Evolutionary conservation across 2,329 filamentous ascomycete genomes (phyloP), one percentile per base, ranked within the genome.

Genomic region (Fusarium chaquense): DNA sequence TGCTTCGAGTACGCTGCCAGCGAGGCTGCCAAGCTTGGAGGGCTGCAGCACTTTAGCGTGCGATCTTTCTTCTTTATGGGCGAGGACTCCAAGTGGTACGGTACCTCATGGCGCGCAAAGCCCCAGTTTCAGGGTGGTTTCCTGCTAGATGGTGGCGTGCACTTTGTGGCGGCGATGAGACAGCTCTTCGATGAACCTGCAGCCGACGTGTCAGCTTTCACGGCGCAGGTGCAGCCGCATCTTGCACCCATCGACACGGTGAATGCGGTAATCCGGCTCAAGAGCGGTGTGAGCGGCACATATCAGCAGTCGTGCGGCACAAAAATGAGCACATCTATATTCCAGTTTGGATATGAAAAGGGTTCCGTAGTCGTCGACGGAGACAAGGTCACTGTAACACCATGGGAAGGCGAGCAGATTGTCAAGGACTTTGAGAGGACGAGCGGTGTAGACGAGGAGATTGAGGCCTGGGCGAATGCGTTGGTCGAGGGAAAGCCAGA

Each of bases 41-140:
- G 60, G 46, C 69, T 79, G 26, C 76, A 76, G 81, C 85, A 81
- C 16, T 91, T 91, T 76, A 76, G 77, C 45, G 78, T 81, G 32
- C 74, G 77, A 28, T 53, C 82, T 35, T 76, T 81, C 58, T 75
- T 67, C 16, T 76, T 79, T 69, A 78, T 84, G 75, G 60, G 73
- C 41, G 49, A 69, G 58, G 73, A 75, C 55, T 76, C 82, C 73
- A 83, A 83, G 76, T 87, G 84, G 75, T 84, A 82, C 69, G 81
- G 83, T 49, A 88, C 86, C 5, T 69, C 80, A 28, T 87, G 91
- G 92, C 88, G 92, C 57, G 90, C 90, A 77, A 85, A 81, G 58
- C 91, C 92, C 2, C 83, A 86, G 54, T 87, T 93, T 76, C 91
- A 93, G 78, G 92, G 92, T 57, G 92, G 92, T 0, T 94, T 93